Conservation (phyloP, 108 stramenopile genomes). For the Cyclotella atomus region DNA sequence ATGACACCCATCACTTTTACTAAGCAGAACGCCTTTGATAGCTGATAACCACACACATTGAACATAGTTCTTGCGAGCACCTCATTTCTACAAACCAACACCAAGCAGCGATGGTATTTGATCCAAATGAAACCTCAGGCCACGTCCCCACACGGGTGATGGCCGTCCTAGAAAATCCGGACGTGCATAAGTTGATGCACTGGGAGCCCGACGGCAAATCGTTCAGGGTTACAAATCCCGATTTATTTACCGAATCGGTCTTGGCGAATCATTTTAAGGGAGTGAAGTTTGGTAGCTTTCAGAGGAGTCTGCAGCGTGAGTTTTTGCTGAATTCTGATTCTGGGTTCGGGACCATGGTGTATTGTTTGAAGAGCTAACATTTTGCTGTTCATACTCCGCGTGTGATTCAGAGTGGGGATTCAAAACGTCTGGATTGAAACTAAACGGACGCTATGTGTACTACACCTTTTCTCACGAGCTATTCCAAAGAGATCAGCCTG, state of each 20-base stretch:
- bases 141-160: not conserved
- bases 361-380: too few relatives aligned
- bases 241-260: not conserved
- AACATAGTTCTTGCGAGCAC: too few relatives aligned
- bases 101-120: not conserved
- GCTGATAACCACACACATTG: too few relatives aligned
- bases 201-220: not conserved
- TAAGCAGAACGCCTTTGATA: too few relatives aligned
- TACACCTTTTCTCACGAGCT: not conserved
- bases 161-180: not conserved
- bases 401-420: not conserved
- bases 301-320: not conserved
- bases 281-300: not conserved
- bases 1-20: too few relatives aligned
- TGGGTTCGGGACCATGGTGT: too few relatives aligned
- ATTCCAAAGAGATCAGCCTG: not conserved
- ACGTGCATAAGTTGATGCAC: not conserved
- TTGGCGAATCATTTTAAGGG: not conserved
- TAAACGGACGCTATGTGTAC: not conserved
- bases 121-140: not conserved
- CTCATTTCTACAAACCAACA: not conserved
- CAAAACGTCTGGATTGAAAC: not conserved
- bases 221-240: not conserved
- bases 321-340: too few relatives aligned
- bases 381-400: too few relatives aligned